Evolutionary conservation across 2,329 filamentous ascomycete species (phyloP).

Genomic region (Diaporthe citri): DNA sequence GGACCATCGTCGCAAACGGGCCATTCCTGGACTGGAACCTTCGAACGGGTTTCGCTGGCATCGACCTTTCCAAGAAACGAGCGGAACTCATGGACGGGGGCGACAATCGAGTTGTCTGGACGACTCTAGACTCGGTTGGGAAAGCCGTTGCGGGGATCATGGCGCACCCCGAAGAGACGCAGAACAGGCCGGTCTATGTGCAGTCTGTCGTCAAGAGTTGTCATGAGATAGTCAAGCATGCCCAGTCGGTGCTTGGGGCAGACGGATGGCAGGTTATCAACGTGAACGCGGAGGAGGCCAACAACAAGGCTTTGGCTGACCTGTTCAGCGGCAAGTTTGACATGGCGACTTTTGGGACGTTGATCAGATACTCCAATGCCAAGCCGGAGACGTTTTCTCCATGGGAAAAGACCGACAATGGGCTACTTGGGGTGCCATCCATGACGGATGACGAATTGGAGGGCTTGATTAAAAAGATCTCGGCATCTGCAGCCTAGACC

Average conservation of each 20-base stretch:
- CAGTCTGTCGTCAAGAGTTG: slow-evolving; percentile 43
- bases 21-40: slow-evolving; percentile 49
- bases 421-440: slow-evolving; percentile 40
- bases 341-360: slow-evolving; percentile 38
- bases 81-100: slow-evolving; percentile 45
- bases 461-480: not conserved
- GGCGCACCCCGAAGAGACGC: slow-evolving; percentile 46
- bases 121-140: slow-evolving; percentile 46
- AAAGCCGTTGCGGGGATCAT: slow-evolving; percentile 46
- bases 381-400: slow-evolving; percentile 39
- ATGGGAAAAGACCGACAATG: slow-evolving; percentile 43
- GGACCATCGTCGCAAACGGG: slow-evolving; percentile 47
- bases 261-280: slow-evolving; percentile 42
- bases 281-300: slow-evolving; percentile 40
- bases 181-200: slow-evolving; percentile 46
- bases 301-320: slow-evolving; percentile 40
- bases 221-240: slow-evolving; percentile 43
- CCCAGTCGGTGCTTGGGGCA: slow-evolving; percentile 40
- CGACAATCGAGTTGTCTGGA: slow-evolving; percentile 43
- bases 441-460: slow-evolving; percentile 18
- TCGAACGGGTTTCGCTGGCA: slow-evolving; percentile 41
- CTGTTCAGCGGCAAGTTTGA: slow-evolving; percentile 42
- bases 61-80: slow-evolving; percentile 45
- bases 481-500: not conserved
- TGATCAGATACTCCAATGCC: slow-evolving; percentile 42